Percentiles rank a stretch among this genome's conserved stretches.
Conservation (phyloP, 768 basidiomycete species). For the Obba rivulosa region DNA sequence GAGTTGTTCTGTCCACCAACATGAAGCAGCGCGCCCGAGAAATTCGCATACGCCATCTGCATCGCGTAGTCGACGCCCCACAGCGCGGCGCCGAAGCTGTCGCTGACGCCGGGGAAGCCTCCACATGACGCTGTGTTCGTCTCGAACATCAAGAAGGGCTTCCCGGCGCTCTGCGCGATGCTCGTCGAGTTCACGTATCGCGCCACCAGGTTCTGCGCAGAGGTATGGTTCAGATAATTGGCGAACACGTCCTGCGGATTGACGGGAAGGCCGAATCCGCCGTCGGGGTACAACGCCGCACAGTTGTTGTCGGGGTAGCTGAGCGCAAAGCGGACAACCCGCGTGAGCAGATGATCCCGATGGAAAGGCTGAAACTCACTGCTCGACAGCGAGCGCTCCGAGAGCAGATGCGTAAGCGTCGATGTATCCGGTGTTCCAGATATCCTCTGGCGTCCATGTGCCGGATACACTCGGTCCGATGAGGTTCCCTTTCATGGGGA, state of each 20-base stretch:
- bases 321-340: neutral
- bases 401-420: conserved; percentile 37
- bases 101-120: conserved; percentile 47
- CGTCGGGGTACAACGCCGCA: conserved; percentile 35
- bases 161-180: conserved; percentile 31
- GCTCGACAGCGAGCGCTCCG: conserved; percentile 47
- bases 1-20: conserved; percentile 60
- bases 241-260: conserved; percentile 46
- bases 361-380: conserved; percentile 33
- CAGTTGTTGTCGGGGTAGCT: conserved; percentile 66
- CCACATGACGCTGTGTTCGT: conserved; percentile 51
- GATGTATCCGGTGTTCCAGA: conserved; percentile 49
- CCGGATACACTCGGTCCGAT: conserved; percentile 60
- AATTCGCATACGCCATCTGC: conserved; percentile 46
- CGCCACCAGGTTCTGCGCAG: conserved; percentile 40
- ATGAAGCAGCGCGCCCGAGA: conserved; percentile 38
- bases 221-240: conserved; percentile 54
- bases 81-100: conserved; percentile 49
- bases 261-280: conserved; percentile 32
- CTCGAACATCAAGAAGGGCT: conserved; percentile 52
- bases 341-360: no score
- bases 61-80: conserved; percentile 52
- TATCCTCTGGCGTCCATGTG: conserved; percentile 44
- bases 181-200: conserved; percentile 46
- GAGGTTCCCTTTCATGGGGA: conserved; percentile 41